Evolutionary conservation across 2,329 filamentous ascomycete genomes (phyloP).

Genomic region (Pestalotiopsis sp.): DNA sequence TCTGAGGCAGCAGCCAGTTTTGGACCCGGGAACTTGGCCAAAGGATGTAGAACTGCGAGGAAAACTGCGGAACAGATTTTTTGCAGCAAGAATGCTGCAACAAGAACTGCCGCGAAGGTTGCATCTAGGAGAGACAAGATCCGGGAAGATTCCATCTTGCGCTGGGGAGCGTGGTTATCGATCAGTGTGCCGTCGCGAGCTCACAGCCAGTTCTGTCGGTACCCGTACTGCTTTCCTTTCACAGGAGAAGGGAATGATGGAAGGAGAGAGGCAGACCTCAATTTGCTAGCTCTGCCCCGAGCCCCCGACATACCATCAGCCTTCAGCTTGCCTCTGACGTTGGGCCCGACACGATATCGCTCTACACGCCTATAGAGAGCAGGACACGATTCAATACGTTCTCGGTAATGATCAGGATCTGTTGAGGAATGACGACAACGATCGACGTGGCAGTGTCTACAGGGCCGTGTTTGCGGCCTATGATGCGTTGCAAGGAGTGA

Average conservation of each 20-base stretch:
- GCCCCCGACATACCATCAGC: too few relatives aligned
- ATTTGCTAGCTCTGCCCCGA: too few relatives aligned
- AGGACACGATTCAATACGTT: too few relatives aligned
- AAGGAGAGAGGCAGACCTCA: not conserved
- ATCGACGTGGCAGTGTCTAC: not conserved
- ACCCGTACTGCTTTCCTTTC: not conserved
- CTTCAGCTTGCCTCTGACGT: too few relatives aligned
- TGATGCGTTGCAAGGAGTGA: not conserved
- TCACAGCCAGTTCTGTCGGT: not conserved
- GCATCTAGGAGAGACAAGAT: not conserved
- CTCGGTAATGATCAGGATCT: too few relatives aligned
- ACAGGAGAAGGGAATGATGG: not conserved
- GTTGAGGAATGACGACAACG: not conserved
- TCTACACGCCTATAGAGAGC: too few relatives aligned
- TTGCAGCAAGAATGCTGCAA: conserved; percentile 1
- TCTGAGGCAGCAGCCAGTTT: not conserved
- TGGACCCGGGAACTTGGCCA: not conserved
- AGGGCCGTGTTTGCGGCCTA: not conserved
- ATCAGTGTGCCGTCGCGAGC: not conserved
- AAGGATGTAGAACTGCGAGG: conserved; percentile 1
- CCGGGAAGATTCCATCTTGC: conserved; percentile 2
- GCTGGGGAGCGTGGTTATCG: not conserved
- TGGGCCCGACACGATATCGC: too few relatives aligned
- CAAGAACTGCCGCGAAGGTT: not conserved
- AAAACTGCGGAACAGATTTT: not conserved